phyloP scores from a whole-genome alignment of 2,329 filamentous ascomycete species.

The Diaporthe australafricana region DNA sequence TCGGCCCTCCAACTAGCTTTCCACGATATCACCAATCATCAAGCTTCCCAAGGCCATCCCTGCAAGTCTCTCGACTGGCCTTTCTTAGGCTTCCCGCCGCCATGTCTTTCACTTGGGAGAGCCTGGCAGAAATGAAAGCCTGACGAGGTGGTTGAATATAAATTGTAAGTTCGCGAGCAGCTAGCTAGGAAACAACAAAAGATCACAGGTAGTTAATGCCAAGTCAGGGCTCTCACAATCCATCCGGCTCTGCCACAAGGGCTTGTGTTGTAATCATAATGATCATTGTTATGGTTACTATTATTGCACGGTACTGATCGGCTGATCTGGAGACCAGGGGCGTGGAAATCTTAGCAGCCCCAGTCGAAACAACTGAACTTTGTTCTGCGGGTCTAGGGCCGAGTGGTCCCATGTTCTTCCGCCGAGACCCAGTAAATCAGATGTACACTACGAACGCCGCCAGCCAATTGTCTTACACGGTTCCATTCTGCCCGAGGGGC shows the following conservation, averaged over 20 bases:
- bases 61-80: too few species aligned
- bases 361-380: background rate
- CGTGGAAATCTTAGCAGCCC: background rate
- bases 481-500: background rate
- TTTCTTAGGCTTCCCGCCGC: background rate
- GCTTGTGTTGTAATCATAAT: too few species aligned
- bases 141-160: too few species aligned
- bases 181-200: background rate
- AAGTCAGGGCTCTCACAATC: too few species aligned
- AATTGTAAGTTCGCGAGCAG: background rate
- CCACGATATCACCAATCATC: background rate
- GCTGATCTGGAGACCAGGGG: background rate
- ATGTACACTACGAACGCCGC: background rate
- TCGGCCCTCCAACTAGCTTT: too few species aligned
- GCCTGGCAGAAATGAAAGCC: background rate
- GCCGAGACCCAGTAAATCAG: background rate
- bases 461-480: constrained; percentile 18
- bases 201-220: background rate
- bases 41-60: background rate
- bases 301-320: background rate
- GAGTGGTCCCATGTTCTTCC: background rate
- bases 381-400: background rate
- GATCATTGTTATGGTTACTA: too few species aligned
- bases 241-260: background rate
- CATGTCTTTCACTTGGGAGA: background rate